phyloP scores from a whole-genome alignment of 306 rosid genomes.

The Glycyrrhiza uralensis region DNA sequence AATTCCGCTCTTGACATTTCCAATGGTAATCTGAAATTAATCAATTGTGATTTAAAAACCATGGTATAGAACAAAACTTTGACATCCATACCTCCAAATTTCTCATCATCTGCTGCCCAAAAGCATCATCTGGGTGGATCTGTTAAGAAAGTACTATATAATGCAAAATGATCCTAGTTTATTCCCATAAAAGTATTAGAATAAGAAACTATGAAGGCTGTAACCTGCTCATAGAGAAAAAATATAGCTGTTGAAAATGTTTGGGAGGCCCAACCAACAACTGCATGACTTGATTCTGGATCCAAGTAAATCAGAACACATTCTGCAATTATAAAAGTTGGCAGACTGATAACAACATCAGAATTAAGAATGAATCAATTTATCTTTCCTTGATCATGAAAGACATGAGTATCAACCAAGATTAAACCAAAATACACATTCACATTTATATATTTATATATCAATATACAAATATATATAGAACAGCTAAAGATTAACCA shows the following conservation, averaged over 20 bases:
- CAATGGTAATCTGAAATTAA: background rate
- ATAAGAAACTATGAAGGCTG: slow-evolving; percentile 21
- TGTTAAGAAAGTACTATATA: slow-evolving; percentile 39
- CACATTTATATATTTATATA: background rate
- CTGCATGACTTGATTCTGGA: slow-evolving; percentile 71
- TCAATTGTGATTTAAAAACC: background rate
- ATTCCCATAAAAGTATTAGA: slow-evolving; percentile 8
- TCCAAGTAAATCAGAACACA: slow-evolving; percentile 96
- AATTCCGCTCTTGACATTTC: background rate
- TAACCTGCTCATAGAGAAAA: slow-evolving; percentile 95
- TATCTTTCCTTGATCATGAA: slow-evolving; percentile 25
- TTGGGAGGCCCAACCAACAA: slow-evolving; percentile 87
- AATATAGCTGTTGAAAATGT: slow-evolving; percentile 73
- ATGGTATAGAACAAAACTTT: background rate
- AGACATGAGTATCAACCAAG: background rate
- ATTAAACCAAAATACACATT: background rate
- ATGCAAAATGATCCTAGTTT: slow-evolving; percentile 21
- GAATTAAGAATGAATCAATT: slow-evolving; percentile 62
- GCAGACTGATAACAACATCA: slow-evolving; percentile 89
- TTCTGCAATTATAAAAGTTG: slow-evolving; percentile 99
- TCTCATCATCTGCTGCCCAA: slow-evolving; percentile 93
- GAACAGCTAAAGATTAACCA: background rate
- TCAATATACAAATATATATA: background rate
- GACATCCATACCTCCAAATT: slow-evolving; percentile 72
- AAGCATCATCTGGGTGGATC: slow-evolving; percentile 95